Percentiles rank a stretch among this genome's conserved stretches.
phyloP scores from a whole-genome alignment of 169 alveolate species.

The Eimeria necatrix region DNA sequence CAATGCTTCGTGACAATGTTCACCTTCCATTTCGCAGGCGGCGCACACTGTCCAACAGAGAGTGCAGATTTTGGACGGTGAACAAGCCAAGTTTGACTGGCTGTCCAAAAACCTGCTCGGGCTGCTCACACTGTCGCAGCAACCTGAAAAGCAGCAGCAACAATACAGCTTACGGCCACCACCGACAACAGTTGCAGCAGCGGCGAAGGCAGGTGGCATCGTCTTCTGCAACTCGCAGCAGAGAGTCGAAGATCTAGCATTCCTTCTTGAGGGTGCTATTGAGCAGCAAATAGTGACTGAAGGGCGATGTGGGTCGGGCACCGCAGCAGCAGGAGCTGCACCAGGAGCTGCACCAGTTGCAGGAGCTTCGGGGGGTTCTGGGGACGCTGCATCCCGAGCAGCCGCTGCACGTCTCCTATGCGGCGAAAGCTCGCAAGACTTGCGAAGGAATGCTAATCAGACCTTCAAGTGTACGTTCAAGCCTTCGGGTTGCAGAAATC shows the following conservation, averaged over 20 bases:
- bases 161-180: slow-evolving; percentile 37
- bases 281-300: slow-evolving; percentile 16
- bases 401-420: slow-evolving; percentile 78
- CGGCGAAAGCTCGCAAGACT: slow-evolving; percentile 38
- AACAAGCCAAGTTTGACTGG: slow-evolving; percentile 75
- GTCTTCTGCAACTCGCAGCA: slow-evolving; percentile 79
- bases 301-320: not conserved
- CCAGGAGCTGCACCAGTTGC: slow-evolving; percentile 14
- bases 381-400: slow-evolving; percentile 60
- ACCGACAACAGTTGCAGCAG: slow-evolving; percentile 44
- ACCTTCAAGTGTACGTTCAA: slow-evolving; percentile 78
- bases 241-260: slow-evolving; percentile 74
- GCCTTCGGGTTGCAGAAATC: not conserved
- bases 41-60: slow-evolving; percentile 76
- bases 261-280: slow-evolving; percentile 64
- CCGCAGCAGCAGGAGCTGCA: not conserved
- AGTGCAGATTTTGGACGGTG: slow-evolving; percentile 62
- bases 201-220: slow-evolving; percentile 56
- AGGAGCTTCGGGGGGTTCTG: slow-evolving; percentile 1
- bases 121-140: slow-evolving; percentile 59
- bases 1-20: slow-evolving; percentile 2
- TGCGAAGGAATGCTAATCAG: slow-evolving; percentile 69
- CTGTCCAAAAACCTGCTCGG: slow-evolving; percentile 57
- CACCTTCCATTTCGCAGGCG: slow-evolving; percentile 42
- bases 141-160: slow-evolving; percentile 41